phyloP scores from a whole-genome alignment of 2,329 filamentous ascomycete genomes.

The Passalora sequoiae region DNA sequence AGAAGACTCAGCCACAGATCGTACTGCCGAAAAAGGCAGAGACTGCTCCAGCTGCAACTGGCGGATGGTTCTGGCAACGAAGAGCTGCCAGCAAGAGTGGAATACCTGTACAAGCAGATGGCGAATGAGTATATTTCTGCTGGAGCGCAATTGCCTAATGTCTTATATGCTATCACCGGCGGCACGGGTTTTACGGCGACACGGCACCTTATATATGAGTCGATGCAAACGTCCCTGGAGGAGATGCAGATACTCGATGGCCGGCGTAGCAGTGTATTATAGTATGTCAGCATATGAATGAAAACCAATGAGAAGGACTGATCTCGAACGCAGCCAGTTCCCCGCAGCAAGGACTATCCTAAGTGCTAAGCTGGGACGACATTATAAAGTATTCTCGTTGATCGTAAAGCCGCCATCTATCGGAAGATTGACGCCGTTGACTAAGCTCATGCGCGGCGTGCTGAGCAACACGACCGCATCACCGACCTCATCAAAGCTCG shows the following conservation, averaged over 20 bases:
- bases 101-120: constrained; percentile 6
- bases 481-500: constrained; percentile 24
- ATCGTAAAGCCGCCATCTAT: constrained; percentile 25
- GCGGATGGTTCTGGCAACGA: constrained; percentile 33
- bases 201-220: too few relatives aligned
- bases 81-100: constrained; percentile 26
- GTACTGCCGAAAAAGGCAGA: constrained; percentile 14
- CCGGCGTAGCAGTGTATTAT: not conserved
- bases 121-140: too few relatives aligned
- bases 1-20: constrained; percentile 16
- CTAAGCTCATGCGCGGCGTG: constrained; percentile 25
- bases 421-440: constrained; percentile 25
- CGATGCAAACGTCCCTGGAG: constrained; percentile 9
- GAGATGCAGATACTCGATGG: not conserved
- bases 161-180: constrained; percentile 1
- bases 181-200: constrained; percentile 5
- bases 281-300: too few relatives aligned
- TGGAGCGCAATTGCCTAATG: constrained; percentile 10
- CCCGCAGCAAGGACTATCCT: too few relatives aligned
- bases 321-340: too few relatives aligned
- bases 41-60: constrained; percentile 15
- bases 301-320: too few relatives aligned
- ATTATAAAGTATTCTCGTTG: constrained; percentile 18
- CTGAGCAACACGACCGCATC: constrained; percentile 27
- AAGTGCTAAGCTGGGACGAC: too few relatives aligned